These are phyloP conservation scores for Rhizopus stolonifer DNA, from an alignment of 371 early-diverging fungal species.

Conservation along the genomic window DNA sequence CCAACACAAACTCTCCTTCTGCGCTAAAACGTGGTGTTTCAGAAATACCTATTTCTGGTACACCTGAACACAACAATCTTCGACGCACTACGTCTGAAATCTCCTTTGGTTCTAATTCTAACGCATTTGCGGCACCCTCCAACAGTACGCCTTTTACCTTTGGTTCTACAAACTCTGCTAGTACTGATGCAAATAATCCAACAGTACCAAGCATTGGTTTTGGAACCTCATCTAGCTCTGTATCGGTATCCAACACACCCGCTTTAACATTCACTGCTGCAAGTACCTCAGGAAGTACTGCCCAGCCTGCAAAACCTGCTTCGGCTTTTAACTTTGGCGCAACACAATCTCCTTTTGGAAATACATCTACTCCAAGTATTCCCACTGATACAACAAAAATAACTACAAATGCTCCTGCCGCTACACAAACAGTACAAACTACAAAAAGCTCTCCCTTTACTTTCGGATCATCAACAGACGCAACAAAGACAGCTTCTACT, in stretches of 20 bases:
- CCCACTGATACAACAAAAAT: constrained; percentile 6
- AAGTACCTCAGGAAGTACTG: neutral
- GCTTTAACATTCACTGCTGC: constrained; percentile 12
- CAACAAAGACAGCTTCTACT: constrained; percentile 3
- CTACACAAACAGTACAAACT: constrained; percentile 4
- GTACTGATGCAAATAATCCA: neutral
- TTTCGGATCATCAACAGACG: constrained; percentile 14
- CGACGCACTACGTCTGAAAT: constrained; percentile 13
- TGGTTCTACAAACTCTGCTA: neutral
- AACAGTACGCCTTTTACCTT: neutral
- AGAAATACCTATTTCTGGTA: neutral
- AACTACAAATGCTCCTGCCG: neutral
- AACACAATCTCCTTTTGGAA: constrained; percentile 4
- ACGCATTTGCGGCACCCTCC: neutral
- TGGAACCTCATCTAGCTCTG: neutral
- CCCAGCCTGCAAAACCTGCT: neutral
- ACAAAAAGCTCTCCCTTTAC: constrained; percentile 5
- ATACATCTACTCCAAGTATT: neutral
- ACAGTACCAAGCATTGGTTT: neutral
- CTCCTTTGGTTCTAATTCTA: neutral
- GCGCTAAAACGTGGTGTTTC: constrained; percentile 8
- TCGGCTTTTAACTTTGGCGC: constrained; percentile 4
- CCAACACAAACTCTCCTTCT: neutral
- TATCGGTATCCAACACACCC: constrained; percentile 5
- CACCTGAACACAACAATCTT: constrained; percentile 4